Evolutionary conservation across 768 basidiomycete species (phyloP), one percentile per base, ranked within the genome.

Genomic region (Cubamyces lactineus): DNA sequence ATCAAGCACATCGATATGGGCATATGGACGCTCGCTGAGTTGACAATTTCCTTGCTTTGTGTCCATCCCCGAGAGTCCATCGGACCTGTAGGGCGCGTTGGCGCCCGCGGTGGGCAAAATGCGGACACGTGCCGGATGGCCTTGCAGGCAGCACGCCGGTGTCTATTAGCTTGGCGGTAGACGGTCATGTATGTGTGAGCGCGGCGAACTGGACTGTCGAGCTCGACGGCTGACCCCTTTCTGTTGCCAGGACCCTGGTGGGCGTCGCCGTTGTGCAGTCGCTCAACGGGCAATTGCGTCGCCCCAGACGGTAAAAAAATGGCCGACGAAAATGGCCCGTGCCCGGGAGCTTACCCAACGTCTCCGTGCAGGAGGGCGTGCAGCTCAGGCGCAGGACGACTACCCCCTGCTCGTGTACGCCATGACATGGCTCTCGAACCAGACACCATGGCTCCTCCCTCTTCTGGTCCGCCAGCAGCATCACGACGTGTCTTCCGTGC

Each of bases 371-470:
- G 52, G 57, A 52, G 41, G 17, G 43, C 28, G 47, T 23, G 23
- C 40, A 7, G 34, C 34, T 34, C 34, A 34, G 34, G 34, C 16
- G 30, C 49, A 45, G 50, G 55, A 28, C 45, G 28, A 42, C 47
- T 34, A 26, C n/a, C 39, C 54, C 45, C 38, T 52, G 50, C 57
- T 53, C 55, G 56, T 63, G 62, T 54, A 42, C 7, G 43, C 56
- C 62, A 58, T 58, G 56, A 63, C 57, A 38, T 26, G 62, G 34
- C 52, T 63, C 57, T 63, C 51, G 57, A 43, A 47, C 53, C 53
- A 61, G 53, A 24, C 46, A 28, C 53, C 51, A 53, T 41, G 19
- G 17, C 28, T 52, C 57, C 28, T 52, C 57, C 43, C 45, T 13
- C 51, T 53, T 58, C 51, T 48, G 49, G 51, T 42, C 24, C 34